Conservation (phyloP, 805 yeast genomes). For the Lipomyces spencermartinsiae region DNA sequence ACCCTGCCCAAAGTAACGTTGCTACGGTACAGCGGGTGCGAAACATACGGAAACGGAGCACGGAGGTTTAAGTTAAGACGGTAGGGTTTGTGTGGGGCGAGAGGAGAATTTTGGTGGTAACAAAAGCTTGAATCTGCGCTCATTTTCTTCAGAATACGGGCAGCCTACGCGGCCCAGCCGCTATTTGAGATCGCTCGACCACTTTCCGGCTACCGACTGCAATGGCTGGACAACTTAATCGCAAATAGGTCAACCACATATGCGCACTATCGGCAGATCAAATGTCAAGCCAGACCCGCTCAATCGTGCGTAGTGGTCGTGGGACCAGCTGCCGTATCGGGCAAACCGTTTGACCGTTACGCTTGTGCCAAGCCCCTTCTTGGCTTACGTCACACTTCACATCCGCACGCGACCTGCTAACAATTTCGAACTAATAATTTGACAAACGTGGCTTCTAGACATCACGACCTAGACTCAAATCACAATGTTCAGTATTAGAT, state of each 20-base stretch:
- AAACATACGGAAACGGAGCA: not conserved
- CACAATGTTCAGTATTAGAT: too few relatives aligned
- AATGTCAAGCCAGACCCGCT: too few relatives aligned
- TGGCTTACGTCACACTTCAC: not conserved
- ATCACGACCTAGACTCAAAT: too few relatives aligned
- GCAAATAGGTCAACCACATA: too few relatives aligned
- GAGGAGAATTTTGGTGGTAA: not conserved
- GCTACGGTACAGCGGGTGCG: not conserved
- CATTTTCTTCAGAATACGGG: not conserved
- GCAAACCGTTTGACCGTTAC: too few relatives aligned
- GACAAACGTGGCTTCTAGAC: too few relatives aligned
- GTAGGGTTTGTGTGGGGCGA: not conserved
- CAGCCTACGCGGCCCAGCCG: too few relatives aligned
- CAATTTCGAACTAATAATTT: too few relatives aligned
- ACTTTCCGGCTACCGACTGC: not conserved
- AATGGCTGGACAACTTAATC: too few relatives aligned
- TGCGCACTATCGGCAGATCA: too few relatives aligned
- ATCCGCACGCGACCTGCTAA: not conserved
- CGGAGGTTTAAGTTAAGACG: not conserved
- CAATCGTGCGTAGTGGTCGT: not conserved
- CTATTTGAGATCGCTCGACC: too few relatives aligned
- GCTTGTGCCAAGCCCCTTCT: not conserved
- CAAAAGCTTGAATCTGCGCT: not conserved
- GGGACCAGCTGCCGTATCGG: not conserved
- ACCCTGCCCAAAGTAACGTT: too few relatives aligned